These are phyloP conservation scores for Pythium aquatile DNA, from an alignment of 352 stramenopile genomes.

Conservation along the genomic window DNA sequence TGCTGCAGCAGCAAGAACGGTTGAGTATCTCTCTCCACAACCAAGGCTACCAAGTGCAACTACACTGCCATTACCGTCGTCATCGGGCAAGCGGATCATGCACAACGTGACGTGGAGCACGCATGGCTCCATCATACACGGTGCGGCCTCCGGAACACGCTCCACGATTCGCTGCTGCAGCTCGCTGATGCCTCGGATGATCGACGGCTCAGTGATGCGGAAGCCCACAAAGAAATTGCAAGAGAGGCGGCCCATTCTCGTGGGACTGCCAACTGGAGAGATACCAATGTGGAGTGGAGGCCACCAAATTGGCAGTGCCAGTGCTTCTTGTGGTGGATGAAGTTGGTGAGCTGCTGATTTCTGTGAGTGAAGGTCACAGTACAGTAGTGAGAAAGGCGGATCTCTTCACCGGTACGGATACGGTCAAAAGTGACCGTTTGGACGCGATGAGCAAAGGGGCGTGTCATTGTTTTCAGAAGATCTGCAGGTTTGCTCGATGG, in stretches of 20 bases:
- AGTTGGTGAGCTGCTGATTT: neutral
- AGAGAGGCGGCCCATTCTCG: neutral
- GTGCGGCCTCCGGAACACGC: slow-evolving; percentile 25
- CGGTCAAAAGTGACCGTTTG: slow-evolving; percentile 19
- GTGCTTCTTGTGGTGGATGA: neutral
- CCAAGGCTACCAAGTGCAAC: too few species aligned
- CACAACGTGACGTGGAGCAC: slow-evolving; percentile 54
- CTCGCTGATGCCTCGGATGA: slow-evolving; percentile 23
- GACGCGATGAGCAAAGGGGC: neutral
- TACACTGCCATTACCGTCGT: slow-evolving; percentile 22
- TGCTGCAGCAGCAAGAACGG: neutral
- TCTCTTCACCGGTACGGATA: neutral
- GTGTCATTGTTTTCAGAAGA: slow-evolving; percentile 11
- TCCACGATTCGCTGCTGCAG: slow-evolving; percentile 33
- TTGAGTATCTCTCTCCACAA: neutral
- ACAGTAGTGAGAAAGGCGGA: neutral
- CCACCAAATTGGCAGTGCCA: neutral
- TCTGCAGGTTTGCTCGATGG: slow-evolving; percentile 8
- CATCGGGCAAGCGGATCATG: slow-evolving; percentile 33
- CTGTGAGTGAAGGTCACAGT: neutral
- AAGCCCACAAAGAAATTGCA: slow-evolving; percentile 50
- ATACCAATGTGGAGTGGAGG: too few species aligned
- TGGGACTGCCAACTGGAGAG: too few species aligned
- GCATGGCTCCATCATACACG: slow-evolving; percentile 37
- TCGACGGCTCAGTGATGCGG: slow-evolving; percentile 24